These are phyloP conservation scores for Phytophthora pinifolia DNA, from an alignment of 352 stramenopile species.

Conservation along the genomic window DNA sequence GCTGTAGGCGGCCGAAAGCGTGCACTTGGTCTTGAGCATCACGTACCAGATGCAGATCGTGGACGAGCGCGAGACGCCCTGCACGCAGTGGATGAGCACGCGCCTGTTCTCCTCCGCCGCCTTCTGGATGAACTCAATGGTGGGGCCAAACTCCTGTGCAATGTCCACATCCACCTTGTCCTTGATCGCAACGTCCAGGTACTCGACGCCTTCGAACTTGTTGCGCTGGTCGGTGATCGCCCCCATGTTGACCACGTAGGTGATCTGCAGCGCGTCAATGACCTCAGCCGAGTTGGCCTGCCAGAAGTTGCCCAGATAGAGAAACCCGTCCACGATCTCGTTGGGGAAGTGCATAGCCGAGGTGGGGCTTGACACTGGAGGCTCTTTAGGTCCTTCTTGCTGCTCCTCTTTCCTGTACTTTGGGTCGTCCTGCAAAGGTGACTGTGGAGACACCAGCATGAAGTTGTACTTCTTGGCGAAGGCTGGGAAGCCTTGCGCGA, in stretches of 20 bases:
- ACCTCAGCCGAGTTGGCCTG: slow-evolving; percentile 63
- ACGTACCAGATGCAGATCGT: slow-evolving; percentile 83
- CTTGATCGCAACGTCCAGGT: slow-evolving; percentile 64
- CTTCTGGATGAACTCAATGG: slow-evolving; percentile 57
- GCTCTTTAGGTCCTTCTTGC: slow-evolving; percentile 4
- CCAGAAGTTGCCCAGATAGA: slow-evolving; percentile 82
- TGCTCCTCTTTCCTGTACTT: slow-evolving; percentile 7
- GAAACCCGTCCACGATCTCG: slow-evolving; percentile 69
- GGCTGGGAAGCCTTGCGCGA: slow-evolving; percentile 58
- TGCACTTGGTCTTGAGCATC: slow-evolving; percentile 72
- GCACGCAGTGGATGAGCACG: slow-evolving; percentile 84
- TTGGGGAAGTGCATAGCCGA: slow-evolving; percentile 59
- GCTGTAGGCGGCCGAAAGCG: slow-evolving; percentile 73
- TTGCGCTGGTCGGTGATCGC: slow-evolving; percentile 63
- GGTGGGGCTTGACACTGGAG: slow-evolving; percentile 5
- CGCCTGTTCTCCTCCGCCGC: slow-evolving; percentile 32
- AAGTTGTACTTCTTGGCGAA: slow-evolving; percentile 79
- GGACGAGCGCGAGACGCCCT: slow-evolving; percentile 75
- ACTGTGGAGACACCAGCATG: slow-evolving; percentile 32
- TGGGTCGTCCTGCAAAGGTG: slow-evolving; percentile 14
- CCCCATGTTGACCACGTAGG: slow-evolving; percentile 75
- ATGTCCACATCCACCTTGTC: slow-evolving; percentile 69
- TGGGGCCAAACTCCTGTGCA: slow-evolving; percentile 44
- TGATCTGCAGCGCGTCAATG: slow-evolving; percentile 59
- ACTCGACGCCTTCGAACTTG: slow-evolving; percentile 53